Evolutionary conservation across 108 stramenopile species (phyloP), one percentile per base, ranked within the genome.

Genomic region (Cyclotella atomus): DNA sequence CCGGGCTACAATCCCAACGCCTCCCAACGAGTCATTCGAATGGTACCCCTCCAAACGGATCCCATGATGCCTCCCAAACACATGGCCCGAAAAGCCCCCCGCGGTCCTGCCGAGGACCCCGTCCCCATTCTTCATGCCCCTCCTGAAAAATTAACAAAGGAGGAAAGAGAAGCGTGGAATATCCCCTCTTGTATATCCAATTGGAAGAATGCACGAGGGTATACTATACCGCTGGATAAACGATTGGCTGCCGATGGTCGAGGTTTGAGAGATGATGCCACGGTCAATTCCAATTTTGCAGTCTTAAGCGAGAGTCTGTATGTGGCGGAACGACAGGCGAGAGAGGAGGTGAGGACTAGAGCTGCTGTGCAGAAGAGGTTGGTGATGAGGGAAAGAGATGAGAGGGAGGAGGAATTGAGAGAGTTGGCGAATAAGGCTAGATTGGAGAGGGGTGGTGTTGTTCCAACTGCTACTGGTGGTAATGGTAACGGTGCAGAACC

Each of bases 51-150:
- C 8, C 96, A 97, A 80, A 87, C 96, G 41, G 99, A 99, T 88
- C 99, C 99, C 35, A 96, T 99, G 97, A 95, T 96, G 89, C 99
- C 98, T 21, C 97, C 99, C 55, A 99, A 98, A 76, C 97, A 98
- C 83, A 97, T 95, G 84, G 97, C 98, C 78, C 84, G 92, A 71
- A 98, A 99, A 87, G 97, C 96, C 4, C 98, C 98, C 3, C 70
- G 90, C 25, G 97, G 96, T 23, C 96, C 96, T 19, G 92, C 95
- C 8, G 95, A 96, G 64, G 93, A 95, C 68, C 89, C 92, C 29
- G 96, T 96, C 17, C 97, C 97, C 2, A 86, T 97, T 4, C 64
- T 96, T 36, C 93, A 94, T 61, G 91, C 90, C 15, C 93, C 95
- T 23, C 88, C 90, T 19, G 81, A 76, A 38, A 94, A 92, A 78